Conservation (phyloP, 805 yeast species). For the Kodamaea laetipori region DNA sequence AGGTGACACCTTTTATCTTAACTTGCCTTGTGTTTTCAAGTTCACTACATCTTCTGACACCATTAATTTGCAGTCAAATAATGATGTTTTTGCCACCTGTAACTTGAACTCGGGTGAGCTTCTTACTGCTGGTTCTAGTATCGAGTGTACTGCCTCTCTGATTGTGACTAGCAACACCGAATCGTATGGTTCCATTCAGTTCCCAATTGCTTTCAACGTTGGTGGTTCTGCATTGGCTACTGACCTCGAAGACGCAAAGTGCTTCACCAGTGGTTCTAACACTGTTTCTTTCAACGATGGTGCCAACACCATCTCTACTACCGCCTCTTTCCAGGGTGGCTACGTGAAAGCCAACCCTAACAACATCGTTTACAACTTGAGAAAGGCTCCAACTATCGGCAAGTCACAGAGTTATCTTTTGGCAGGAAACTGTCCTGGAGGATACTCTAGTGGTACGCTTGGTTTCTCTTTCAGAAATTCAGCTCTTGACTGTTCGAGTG, state of each 20-base stretch:
- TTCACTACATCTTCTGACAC: constrained; percentile 18
- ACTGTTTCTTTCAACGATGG: constrained; percentile 23
- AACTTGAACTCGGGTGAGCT: constrained; percentile 11
- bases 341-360: not conserved
- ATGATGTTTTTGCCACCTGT: constrained; percentile 16
- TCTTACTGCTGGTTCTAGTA: constrained; percentile 10
- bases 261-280: constrained; percentile 17
- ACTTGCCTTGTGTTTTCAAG: constrained; percentile 29
- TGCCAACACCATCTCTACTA: constrained; percentile 13
- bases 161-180: constrained; percentile 15
- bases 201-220: constrained; percentile 20
- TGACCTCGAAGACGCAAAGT: constrained; percentile 13
- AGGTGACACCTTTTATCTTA: constrained; percentile 31
- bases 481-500: constrained; percentile 23
- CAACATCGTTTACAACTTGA: not conserved
- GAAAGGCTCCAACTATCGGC: constrained; percentile 4
- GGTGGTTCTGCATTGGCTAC: constrained; percentile 19
- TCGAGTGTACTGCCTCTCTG: constrained; percentile 23
- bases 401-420: constrained; percentile 13
- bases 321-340: constrained; percentile 15
- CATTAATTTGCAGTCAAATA: constrained; percentile 14
- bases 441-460: constrained; percentile 24
- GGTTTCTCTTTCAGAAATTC: constrained; percentile 20
- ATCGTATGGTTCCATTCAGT: constrained; percentile 21
- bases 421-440: constrained; percentile 23